phyloP scores from a whole-genome alignment of 176 grass and related monocot genomes.

The Triticum timopheevii region DNA sequence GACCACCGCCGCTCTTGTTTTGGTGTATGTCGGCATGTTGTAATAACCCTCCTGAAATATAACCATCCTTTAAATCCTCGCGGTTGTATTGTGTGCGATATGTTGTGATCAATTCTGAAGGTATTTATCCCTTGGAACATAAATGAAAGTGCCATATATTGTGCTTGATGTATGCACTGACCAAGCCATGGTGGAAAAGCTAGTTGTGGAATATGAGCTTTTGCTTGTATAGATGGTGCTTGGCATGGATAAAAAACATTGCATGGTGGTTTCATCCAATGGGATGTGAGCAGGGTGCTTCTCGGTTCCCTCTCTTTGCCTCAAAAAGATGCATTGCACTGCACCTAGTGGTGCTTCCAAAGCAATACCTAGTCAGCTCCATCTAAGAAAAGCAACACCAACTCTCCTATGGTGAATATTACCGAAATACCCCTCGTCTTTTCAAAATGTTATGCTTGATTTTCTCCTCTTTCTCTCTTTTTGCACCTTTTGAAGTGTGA shows the following conservation, averaged over 20 bases:
- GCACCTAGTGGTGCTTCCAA: background rate
- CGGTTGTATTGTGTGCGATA: background rate
- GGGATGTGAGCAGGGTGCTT: background rate
- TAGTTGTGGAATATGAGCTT: background rate
- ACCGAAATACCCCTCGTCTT: background rate
- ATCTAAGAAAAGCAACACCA: background rate
- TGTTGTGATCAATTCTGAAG: background rate
- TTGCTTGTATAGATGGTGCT: background rate
- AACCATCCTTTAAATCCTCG: background rate
- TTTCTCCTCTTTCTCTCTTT: background rate
- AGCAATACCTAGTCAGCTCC: background rate
- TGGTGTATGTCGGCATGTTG: constrained; percentile 63
- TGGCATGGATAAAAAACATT: background rate
- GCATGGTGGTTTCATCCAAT: background rate
- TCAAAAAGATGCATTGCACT: background rate
- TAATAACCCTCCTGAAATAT: constrained; percentile 78
- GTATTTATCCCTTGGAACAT: background rate
- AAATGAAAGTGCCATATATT: background rate
- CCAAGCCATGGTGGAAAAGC: background rate
- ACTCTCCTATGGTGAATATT: background rate
- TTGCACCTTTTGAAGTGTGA: no score
- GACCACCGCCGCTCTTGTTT: constrained; percentile 50
- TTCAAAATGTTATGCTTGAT: background rate
- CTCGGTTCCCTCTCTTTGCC: background rate
- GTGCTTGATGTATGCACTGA: background rate